phyloP scores from a whole-genome alignment of 768 basidiomycete genomes.

The Calocybe gangraenosa region DNA sequence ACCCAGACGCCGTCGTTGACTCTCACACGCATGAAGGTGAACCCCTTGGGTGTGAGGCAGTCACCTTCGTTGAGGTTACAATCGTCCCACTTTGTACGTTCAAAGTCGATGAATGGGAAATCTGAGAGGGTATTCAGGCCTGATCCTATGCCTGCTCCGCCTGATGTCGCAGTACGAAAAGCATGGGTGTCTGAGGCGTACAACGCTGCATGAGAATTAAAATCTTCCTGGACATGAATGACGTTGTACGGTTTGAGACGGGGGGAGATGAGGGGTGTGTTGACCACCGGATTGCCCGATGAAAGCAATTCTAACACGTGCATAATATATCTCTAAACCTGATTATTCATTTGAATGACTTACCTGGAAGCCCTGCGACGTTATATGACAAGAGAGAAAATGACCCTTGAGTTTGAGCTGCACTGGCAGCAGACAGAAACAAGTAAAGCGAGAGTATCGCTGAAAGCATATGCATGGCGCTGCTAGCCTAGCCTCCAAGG shows the following conservation, averaged over 20 bases:
- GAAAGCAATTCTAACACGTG: constrained; percentile 19
- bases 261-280: constrained; percentile 29
- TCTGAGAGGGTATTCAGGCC: constrained; percentile 35
- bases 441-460: no score
- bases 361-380: constrained; percentile 31
- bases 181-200: constrained; percentile 31
- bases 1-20: constrained; percentile 28
- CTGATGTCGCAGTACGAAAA: constrained; percentile 33
- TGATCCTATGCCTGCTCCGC: constrained; percentile 29
- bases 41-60: constrained; percentile 36
- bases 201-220: constrained; percentile 33
- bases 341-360: background rate
- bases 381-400: constrained; percentile 27
- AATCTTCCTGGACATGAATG: constrained; percentile 33
- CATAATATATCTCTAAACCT: background rate
- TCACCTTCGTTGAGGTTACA: constrained; percentile 28
- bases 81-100: constrained; percentile 25
- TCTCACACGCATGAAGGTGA: constrained; percentile 31
- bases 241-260: constrained; percentile 28
- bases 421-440: constrained; percentile 6
- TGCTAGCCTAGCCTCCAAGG: no score
- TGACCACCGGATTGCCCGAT: constrained; percentile 22
- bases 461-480: no score
- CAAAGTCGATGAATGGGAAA: constrained; percentile 28
- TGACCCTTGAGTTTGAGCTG: constrained; percentile 21